phyloP scores from a whole-genome alignment of 2,329 filamentous ascomycete genomes.

The Pseudonectria foliicola region DNA sequence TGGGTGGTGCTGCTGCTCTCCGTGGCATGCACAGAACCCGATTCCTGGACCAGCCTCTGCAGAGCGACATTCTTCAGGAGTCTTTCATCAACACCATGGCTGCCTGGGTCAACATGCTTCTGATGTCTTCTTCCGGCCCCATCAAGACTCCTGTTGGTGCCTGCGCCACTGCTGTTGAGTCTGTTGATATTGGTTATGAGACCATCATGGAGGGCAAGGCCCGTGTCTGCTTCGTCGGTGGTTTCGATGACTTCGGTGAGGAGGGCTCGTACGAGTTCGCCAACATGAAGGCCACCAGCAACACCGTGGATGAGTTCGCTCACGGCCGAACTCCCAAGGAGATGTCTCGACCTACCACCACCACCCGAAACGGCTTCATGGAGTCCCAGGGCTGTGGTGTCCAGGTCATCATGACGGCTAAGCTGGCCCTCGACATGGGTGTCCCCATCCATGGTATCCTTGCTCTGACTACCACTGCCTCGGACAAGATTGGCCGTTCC shows the following conservation, averaged over 20 bases:
- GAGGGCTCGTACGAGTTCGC: slow-evolving; percentile 99
- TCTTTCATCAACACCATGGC: slow-evolving; percentile 99
- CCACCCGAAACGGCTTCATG: slow-evolving; percentile 97
- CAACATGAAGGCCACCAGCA: slow-evolving; percentile 99
- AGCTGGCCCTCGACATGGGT: slow-evolving; percentile 95
- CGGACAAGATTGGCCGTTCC: slow-evolving; percentile 97
- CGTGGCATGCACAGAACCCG: slow-evolving; percentile 98
- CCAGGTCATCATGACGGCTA: slow-evolving; percentile 96
- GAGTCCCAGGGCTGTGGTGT: slow-evolving; percentile 98
- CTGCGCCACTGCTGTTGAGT: slow-evolving; percentile 95
- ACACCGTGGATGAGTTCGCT: slow-evolving; percentile 90
- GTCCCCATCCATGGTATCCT: slow-evolving; percentile 95
- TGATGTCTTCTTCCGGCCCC: slow-evolving; percentile 91
- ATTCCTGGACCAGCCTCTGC: slow-evolving; percentile 91
- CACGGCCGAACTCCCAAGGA: slow-evolving; percentile 92
- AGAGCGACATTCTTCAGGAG: slow-evolving; percentile 98
- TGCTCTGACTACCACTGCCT: slow-evolving; percentile 89
- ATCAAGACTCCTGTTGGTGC: slow-evolving; percentile 99
- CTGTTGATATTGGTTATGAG: slow-evolving; percentile 94
- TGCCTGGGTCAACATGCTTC: slow-evolving; percentile 98
- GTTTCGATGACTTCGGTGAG: slow-evolving; percentile 98
- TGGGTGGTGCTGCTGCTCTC: slow-evolving; percentile 87
- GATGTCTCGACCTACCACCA: slow-evolving; percentile 97
- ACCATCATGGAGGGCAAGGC: slow-evolving; percentile 98
- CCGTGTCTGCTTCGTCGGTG: slow-evolving; percentile 93